A percentile compares a stretch with the other conserved stretches of the same genome.
Evolutionary conservation across 176 grass and related monocot genomes (phyloP).

Genomic region (Bolboschoenus planiculmis): DNA sequence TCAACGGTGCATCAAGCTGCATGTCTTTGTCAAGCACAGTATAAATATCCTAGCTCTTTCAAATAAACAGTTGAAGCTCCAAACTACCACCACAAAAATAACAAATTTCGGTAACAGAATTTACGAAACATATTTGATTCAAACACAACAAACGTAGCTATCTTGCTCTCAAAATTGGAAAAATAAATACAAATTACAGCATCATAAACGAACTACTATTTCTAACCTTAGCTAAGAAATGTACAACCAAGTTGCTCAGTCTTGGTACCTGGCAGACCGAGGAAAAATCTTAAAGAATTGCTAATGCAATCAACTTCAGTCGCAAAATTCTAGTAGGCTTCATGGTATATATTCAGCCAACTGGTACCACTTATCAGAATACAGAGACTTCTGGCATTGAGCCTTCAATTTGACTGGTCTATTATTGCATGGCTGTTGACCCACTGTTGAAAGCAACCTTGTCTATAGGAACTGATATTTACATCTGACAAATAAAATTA

Average conservation of each 20-base stretch:
- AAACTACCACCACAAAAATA: background rate
- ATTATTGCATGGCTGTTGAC: slow-evolving; percentile 6
- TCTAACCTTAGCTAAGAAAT: slow-evolving; percentile 22
- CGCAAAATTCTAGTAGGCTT: slow-evolving; percentile 13
- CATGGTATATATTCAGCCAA: background rate
- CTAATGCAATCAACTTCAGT: slow-evolving; percentile 8
- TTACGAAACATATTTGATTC: slow-evolving; percentile 1
- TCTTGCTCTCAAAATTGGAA: slow-evolving; percentile 1
- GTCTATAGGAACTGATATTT: slow-evolving; percentile 15
- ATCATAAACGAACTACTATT: background rate
- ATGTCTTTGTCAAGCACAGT: background rate
- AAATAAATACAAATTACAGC: background rate
- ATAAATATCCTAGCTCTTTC: background rate
- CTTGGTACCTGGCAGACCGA: background rate
- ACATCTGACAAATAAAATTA: slow-evolving; percentile 16
- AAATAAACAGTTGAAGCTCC: background rate
- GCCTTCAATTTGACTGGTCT: background rate
- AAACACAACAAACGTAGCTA: background rate
- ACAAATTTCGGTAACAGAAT: slow-evolving; percentile 16
- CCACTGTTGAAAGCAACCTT: slow-evolving; percentile 1
- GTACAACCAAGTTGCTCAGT: slow-evolving; percentile 18
- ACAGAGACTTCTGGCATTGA: background rate
- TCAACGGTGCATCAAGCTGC: background rate
- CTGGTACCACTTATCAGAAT: background rate
- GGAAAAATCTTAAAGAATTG: background rate